A percentile compares a stretch with the other conserved stretches of the same genome.
Conservation (phyloP, 2,329 filamentous ascomycete species). For the Penicillium decumbens region DNA sequence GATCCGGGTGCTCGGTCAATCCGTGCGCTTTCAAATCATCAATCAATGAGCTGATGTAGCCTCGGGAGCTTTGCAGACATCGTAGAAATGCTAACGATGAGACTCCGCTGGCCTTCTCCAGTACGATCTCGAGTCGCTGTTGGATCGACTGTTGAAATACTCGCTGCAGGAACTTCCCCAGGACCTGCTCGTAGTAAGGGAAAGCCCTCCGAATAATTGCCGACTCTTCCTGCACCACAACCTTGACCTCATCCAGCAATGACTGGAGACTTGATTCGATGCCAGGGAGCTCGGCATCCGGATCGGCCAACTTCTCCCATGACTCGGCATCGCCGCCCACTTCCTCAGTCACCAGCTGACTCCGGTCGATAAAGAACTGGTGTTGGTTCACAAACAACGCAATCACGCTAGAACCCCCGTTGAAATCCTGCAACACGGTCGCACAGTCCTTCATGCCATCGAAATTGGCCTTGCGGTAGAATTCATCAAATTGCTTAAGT, state of each 20-base stretch:
- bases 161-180: conserved; percentile 87
- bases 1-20: conserved; percentile 89
- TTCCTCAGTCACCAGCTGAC: conserved; percentile 85
- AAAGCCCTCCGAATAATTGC: conserved; percentile 96
- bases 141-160: conserved; percentile 98
- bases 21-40: conserved; percentile 94
- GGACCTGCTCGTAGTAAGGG: conserved; percentile 89
- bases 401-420: conserved; percentile 90
- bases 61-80: conserved; percentile 82
- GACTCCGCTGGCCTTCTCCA: conserved; percentile 88
- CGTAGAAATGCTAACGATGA: conserved; percentile 89
- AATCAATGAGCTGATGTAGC: conserved; percentile 79
- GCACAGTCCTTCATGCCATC: conserved; percentile 98
- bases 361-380: conserved; percentile 96
- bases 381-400: conserved; percentile 97
- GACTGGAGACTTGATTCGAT: conserved; percentile 91
- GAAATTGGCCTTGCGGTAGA: conserved; percentile 90
- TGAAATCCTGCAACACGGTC: conserved; percentile 90
- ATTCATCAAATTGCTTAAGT: conserved; percentile 93
- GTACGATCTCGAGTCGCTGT: conserved; percentile 87
- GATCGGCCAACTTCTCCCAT: conserved; percentile 91
- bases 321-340: conserved; percentile 58
- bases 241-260: conserved; percentile 85
- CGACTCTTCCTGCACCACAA: conserved; percentile 95
- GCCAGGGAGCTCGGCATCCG: conserved; percentile 83